Evolutionary conservation across 225 moss, liverwort and hornwort genomes (phyloP).

Genomic region (Pseudisothecium myosuroides): DNA sequence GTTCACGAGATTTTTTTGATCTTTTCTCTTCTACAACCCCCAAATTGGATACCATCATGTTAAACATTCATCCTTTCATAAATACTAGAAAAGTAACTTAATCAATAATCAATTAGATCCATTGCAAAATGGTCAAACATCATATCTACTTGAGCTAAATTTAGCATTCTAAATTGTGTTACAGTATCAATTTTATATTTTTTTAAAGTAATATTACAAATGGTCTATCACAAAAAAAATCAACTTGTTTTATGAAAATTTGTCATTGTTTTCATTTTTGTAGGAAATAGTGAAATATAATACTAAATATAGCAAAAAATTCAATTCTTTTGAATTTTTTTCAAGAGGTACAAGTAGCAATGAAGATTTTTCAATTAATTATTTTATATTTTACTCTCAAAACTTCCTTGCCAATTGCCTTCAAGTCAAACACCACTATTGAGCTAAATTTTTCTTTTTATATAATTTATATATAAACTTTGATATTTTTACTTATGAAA

Average conservation of each 20-base stretch:
- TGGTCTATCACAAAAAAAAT: not conserved
- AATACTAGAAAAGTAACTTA: not conserved
- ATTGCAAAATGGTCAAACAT: not conserved
- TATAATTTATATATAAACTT: too few relatives aligned
- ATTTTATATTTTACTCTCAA: not conserved
- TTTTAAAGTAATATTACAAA: not conserved
- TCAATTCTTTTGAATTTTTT: not conserved
- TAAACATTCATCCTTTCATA: not conserved
- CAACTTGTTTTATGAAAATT: not conserved
- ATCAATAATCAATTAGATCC: rapidly evolving
- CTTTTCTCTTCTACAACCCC: too few relatives aligned
- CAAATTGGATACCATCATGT: not conserved
- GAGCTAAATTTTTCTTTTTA: not conserved
- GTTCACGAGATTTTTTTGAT: too few relatives aligned
- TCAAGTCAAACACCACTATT: not conserved
- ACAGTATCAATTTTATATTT: not conserved
- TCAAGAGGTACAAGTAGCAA: not conserved
- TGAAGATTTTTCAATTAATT: not conserved
- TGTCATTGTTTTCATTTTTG: not conserved
- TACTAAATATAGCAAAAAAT: not conserved
- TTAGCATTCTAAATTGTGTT: not conserved
- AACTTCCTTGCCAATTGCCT: too few relatives aligned
- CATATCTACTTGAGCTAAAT: not conserved
- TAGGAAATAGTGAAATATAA: not conserved
- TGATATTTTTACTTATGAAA: not conserved